phyloP scores from a whole-genome alignment of 2,329 filamentous ascomycete species.

The Colletotrichum tropicale region DNA sequence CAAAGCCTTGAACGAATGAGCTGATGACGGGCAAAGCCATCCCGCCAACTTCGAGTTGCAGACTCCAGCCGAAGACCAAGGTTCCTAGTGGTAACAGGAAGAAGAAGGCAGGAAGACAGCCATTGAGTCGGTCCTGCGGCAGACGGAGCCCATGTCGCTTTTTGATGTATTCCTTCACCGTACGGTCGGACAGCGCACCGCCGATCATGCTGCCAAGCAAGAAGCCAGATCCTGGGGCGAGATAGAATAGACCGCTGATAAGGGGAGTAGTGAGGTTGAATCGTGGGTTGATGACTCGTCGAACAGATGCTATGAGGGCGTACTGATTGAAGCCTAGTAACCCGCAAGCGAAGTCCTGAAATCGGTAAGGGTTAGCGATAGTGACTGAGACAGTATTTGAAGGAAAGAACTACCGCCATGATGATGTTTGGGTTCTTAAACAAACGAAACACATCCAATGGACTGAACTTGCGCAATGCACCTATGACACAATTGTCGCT shows the following conservation, averaged over 20 bases:
- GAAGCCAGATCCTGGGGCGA: neutral
- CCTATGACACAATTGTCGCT: accelerated
- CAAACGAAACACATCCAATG: neutral
- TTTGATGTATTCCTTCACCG: neutral
- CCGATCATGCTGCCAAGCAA: neutral
- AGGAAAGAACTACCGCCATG: neutral
- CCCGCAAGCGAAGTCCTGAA: neutral
- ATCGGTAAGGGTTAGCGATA: neutral
- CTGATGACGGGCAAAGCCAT: neutral
- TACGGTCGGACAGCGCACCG: neutral
- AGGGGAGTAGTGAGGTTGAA: neutral
- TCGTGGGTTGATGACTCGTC: neutral
- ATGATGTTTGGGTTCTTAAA: neutral
- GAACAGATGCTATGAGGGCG: neutral
- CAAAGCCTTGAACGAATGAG: neutral
- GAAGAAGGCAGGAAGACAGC: neutral
- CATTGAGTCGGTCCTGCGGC: neutral
- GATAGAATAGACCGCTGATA: neutral
- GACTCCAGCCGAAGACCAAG: neutral
- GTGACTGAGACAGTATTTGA: neutral
- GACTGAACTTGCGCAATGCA: neutral
- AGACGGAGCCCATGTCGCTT: neutral
- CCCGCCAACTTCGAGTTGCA: neutral
- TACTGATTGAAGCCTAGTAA: neutral
- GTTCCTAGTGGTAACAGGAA: neutral